phyloP scores from a whole-genome alignment of 805 yeast genomes.

The Pichia thaimueangensis region DNA sequence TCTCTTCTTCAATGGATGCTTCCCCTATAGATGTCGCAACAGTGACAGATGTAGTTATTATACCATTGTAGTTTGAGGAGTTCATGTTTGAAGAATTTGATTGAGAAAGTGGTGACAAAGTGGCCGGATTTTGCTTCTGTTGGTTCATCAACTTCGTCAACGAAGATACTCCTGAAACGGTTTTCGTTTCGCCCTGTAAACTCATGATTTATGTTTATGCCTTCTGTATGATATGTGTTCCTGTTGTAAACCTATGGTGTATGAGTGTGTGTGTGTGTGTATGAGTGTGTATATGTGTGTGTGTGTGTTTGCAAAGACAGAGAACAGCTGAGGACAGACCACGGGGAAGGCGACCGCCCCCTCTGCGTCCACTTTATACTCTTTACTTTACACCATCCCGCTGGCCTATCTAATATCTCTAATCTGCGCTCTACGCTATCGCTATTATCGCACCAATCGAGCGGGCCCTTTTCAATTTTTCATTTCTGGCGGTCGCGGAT shows the following conservation, averaged over 20 bases:
- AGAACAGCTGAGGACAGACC: no score
- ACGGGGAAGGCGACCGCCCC: no score
- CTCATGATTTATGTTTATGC: neutral
- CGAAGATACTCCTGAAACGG: conserved; percentile 24
- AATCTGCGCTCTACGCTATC: no score
- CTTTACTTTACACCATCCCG: no score
- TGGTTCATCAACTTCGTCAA: conserved; percentile 31
- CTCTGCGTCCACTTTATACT: no score
- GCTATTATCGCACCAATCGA: no score
- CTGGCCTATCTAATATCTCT: no score
- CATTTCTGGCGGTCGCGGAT: no score
- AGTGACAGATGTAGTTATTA: conserved; percentile 31
- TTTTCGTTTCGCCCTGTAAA: conserved; percentile 14
- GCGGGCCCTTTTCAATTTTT: no score
- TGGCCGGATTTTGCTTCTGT: conserved; percentile 18
- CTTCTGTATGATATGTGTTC: no score
- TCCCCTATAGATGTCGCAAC: conserved; percentile 30
- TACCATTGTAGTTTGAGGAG: conserved; percentile 21
- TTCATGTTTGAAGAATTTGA: conserved; percentile 3
- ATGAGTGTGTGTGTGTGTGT: neutral
- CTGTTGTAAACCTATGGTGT: neutral
- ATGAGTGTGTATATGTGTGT: no score
- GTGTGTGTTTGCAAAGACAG: no score
- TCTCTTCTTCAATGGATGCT: conserved; percentile 21
- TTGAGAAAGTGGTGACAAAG: conserved; percentile 15